These are phyloP conservation scores for Hypoxylon sp. DNA, from an alignment of 2,329 filamentous ascomycete genomes.

Conservation along the genomic window DNA sequence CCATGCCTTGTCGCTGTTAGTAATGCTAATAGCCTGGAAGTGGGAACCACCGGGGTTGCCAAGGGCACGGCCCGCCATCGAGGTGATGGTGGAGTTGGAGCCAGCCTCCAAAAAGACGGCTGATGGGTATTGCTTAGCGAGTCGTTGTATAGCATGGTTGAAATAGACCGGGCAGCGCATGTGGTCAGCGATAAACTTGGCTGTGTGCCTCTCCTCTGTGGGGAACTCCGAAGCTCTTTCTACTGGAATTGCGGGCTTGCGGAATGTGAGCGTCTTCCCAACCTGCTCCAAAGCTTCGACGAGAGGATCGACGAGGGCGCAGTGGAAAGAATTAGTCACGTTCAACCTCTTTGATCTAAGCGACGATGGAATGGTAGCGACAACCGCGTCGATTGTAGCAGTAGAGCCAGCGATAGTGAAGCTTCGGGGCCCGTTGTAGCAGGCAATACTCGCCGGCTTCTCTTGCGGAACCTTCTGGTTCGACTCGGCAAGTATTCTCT, in stretches of 20 bases:
- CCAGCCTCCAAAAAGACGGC: slow-evolving; percentile 56
- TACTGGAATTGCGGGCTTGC: slow-evolving; percentile 46
- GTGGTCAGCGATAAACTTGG: slow-evolving; percentile 49
- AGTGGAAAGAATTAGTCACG: slow-evolving; percentile 53
- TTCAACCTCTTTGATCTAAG: slow-evolving; percentile 45
- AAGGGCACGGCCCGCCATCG: slow-evolving; percentile 54
- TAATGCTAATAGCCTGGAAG: slow-evolving; percentile 50
- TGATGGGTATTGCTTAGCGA: slow-evolving; percentile 44
- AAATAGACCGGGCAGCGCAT: slow-evolving; percentile 56
- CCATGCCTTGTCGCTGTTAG: slow-evolving; percentile 37
- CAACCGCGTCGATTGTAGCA: slow-evolving; percentile 48
- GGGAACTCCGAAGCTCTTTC: slow-evolving; percentile 44
- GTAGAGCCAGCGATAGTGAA: slow-evolving; percentile 53
- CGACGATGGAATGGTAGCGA: slow-evolving; percentile 38
- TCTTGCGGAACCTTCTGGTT: slow-evolving; percentile 28
- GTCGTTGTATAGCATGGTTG: slow-evolving; percentile 50
- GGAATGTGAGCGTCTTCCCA: slow-evolving; percentile 43
- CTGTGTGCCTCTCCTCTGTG: slow-evolving; percentile 14
- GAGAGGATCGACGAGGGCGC: slow-evolving; percentile 49
- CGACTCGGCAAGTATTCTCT: slow-evolving; percentile 36
- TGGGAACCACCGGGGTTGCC: slow-evolving; percentile 41
- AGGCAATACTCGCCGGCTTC: slow-evolving; percentile 51
- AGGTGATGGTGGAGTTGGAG: slow-evolving; percentile 53
- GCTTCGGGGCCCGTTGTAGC: slow-evolving; percentile 53
- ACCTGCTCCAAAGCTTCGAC: slow-evolving; percentile 35